Base-by-base conservation (phyloP, 176 grass and related monocot genomes). In the Rhynchospora pubera region DNA sequence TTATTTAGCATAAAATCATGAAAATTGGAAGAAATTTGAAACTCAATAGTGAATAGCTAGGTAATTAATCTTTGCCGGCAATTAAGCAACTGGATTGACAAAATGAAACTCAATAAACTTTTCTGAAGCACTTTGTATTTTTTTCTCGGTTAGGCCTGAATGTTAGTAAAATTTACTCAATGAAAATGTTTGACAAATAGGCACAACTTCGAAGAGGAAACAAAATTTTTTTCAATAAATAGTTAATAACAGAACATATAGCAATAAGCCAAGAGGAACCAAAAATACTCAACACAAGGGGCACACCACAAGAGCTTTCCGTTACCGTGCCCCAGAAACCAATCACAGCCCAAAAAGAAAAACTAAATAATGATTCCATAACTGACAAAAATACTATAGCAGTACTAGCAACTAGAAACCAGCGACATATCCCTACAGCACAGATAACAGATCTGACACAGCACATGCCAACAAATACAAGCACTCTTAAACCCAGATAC, bases 381-480 rank as follows among this genome's bases (percentile, higher is more conserved):
- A 26, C 60, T 32, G 76, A 77, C 56, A 77, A 67, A 77, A 67
- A 52, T 58, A 62, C 56, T 77, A 57, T 48, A 83, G 13, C n/a
- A 72, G 43, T 47, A 77, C 48, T 56, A 77, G 14, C 23, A 77
- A 53, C 72, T 76, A 77, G 50, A 77, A 77, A 77, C 50, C 26
- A 77, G 1, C 14, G 19, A 79, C 24, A 43, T n/a, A n/a, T 46
- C 16, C 77, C 76, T 48, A 79, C 57, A 80, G 57, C 0, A 72
- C 9, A 62, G 28, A 75, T 66, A 69, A 78, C 85, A 91, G 86
- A 86, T 57, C 9, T 32, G 47, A 80, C 85, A 83, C 87, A 76
- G 70, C 70, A 62, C 80, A 56, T 34, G 64, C 80, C 71, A 83
- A 75, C 71, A 83, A 80, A 64, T 56, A 85, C 83, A 53, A 52